Percentiles rank a stretch among this genome's conserved stretches.
These are phyloP conservation scores for Physcia stellaris DNA, from an alignment of 495 filamentous ascomycete species.

Conservation along the genomic window DNA sequence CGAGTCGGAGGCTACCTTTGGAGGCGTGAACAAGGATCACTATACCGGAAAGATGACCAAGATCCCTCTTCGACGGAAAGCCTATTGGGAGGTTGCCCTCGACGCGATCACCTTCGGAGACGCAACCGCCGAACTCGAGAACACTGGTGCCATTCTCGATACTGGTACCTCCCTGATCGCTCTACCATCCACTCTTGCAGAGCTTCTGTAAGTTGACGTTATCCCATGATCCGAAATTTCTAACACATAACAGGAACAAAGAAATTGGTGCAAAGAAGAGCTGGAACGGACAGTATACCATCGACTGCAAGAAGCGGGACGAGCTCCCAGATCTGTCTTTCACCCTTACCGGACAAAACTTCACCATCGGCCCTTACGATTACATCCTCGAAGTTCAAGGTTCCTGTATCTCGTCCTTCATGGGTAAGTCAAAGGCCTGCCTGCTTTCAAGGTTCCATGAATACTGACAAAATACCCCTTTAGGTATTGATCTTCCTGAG, in stretches of 20 bases:
- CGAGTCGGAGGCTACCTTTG: slow-evolving; percentile 80
- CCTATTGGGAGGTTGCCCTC: slow-evolving; percentile 99
- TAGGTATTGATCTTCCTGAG: slow-evolving; percentile 58
- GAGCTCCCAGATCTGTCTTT: slow-evolving; percentile 79
- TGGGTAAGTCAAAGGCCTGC: slow-evolving; percentile 91
- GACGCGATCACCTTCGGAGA: slow-evolving; percentile 82
- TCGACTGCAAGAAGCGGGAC: slow-evolving; percentile 78
- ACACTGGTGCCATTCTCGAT: slow-evolving; percentile 93
- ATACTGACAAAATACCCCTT: slow-evolving; percentile 1
- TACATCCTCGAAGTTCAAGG: slow-evolving; percentile 95
- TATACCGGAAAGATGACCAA: slow-evolving; percentile 84
- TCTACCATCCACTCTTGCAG: slow-evolving; percentile 80
- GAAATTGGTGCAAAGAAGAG: slow-evolving; percentile 97
- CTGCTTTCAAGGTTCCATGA: slow-evolving; percentile 22
- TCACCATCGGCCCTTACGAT: slow-evolving; percentile 77
- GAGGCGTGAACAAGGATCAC: slow-evolving; percentile 75
- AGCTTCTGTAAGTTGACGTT: slow-evolving; percentile 54
- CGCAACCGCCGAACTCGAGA: slow-evolving; percentile 69
- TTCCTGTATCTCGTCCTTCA: slow-evolving; percentile 91
- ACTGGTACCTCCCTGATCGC: slow-evolving; percentile 97
- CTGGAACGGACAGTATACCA: slow-evolving; percentile 85
- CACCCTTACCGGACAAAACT: slow-evolving; percentile 76
- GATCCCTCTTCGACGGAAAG: slow-evolving; percentile 92
- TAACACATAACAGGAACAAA: slow-evolving; percentile 51
- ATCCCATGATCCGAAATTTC: slow-evolving; percentile 5